Base-by-base conservation (phyloP, 805 yeast species). In the Phaffomyces opuntiae region DNA sequence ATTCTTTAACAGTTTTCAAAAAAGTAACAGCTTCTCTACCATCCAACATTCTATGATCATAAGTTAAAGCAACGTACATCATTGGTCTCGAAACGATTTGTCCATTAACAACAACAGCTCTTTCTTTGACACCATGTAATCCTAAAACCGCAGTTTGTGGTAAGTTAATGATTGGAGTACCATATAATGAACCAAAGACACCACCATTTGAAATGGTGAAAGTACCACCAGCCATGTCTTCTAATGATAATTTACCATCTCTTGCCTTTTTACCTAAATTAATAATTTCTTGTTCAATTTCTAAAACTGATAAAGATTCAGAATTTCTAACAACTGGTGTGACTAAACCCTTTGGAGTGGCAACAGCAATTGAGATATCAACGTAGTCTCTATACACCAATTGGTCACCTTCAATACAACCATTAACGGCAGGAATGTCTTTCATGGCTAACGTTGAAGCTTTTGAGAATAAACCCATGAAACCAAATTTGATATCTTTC, bases 151-250 rank as follows among this genome's bases (percentile, higher is more conserved):
- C 97, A 49, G 96, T 89, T 74, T 93, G 99, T 45, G 99, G 99
- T 80, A 86, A 72, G 79, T 93, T 93, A 67, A 93, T 91, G 70
- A 93, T 93, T 62, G 99, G 99, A 44, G 99, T 93, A 67, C 99
- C 99, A 68, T 85, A 88, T 56, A 93, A 75, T 25, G 98, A 93
- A 53, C 99, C 99, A 62, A 93, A 93, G 48, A 93, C 96, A 69
- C 99, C 99, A 67, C 99, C 99, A 74, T 93, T 93, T 46, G 98
- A 93, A 61, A 93, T 93, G 62, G 99, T 93, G 77, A 93, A 90
- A 49, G 98, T 90, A 69, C 99, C 99, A 68, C 99, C 99, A 50
- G 96, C 79, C 98, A 93, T 91, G 69, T 93, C 99, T 75, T 93
- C 99, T 54, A 93, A 72, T 46, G 97, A 87, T 64, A 93, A 78